These are phyloP conservation scores for Lichtheimia corymbifera DNA, from an alignment of 371 early-diverging fungal species.

Conservation along the genomic window DNA sequence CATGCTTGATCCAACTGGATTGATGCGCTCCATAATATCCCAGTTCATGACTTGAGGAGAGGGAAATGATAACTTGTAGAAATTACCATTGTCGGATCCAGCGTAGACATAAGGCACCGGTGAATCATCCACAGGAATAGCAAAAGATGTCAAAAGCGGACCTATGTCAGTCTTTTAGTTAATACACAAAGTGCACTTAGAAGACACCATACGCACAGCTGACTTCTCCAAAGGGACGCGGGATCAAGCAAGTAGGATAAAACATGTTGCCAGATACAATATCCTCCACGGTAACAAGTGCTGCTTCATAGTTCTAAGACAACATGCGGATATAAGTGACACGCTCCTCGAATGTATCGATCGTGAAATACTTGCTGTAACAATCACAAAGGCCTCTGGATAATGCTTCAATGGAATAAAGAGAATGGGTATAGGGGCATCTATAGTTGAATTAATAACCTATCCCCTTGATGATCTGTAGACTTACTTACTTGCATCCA, in stretches of 20 bases:
- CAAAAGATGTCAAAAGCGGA: constrained; percentile 35
- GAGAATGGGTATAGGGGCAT: constrained; percentile 37
- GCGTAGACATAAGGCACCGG: constrained; percentile 19
- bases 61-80: constrained; percentile 21
- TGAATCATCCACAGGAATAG: not conserved
- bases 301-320: constrained; percentile 8
- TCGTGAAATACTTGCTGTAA: constrained; percentile 29
- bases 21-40: constrained; percentile 16
- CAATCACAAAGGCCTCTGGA: constrained; percentile 36
- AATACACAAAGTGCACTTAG: not conserved
- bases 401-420: constrained; percentile 32
- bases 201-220: constrained; percentile 17
- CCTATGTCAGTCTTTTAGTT: constrained; percentile 6
- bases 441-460: constrained; percentile 6
- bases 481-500: constrained; percentile 30
- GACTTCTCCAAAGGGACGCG: constrained; percentile 18
- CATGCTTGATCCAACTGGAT: constrained; percentile 33
- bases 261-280: constrained; percentile 38
- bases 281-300: constrained; percentile 15
- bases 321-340: not conserved
- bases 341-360: not conserved
- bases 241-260: constrained; percentile 29
- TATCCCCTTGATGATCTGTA: not conserved
- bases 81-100: constrained; percentile 34
- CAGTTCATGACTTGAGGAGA: constrained; percentile 18